Evolutionary conservation across 805 yeast genomes (phyloP).

Genomic region (Ogataea nitratoaversa): DNA sequence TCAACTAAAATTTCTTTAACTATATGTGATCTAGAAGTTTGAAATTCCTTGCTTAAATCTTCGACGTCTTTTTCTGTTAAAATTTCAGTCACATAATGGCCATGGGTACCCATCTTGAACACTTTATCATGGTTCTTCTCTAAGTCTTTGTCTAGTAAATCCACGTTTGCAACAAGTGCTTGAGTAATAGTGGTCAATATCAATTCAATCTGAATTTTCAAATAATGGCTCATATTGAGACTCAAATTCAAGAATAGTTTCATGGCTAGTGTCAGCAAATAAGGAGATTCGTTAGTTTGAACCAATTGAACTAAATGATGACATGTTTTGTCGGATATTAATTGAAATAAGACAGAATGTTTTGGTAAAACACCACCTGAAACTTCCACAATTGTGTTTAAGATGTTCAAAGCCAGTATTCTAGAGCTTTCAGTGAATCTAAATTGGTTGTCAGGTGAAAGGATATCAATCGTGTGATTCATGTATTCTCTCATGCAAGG

Average conservation of each 20-base stretch:
- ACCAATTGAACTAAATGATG: conserved; percentile 79
- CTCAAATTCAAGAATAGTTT: conserved; percentile 71
- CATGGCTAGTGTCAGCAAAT: conserved; percentile 69
- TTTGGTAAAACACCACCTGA: conserved; percentile 59
- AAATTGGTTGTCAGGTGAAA: conserved; percentile 76
- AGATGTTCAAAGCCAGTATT: conserved; percentile 71
- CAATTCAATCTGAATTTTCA: conserved; percentile 79
- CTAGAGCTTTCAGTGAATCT: conserved; percentile 87
- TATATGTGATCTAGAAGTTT: conserved; percentile 41
- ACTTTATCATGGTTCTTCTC: conserved; percentile 25
- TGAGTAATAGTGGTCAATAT: conserved; percentile 61
- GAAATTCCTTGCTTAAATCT: conserved; percentile 34
- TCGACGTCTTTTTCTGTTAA: conserved; percentile 26
- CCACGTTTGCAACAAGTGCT: conserved; percentile 25
- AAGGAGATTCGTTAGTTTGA: conserved; percentile 67
- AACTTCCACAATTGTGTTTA: conserved; percentile 78
- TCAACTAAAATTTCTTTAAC: conserved; percentile 81
- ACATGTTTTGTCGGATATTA: conserved; percentile 78
- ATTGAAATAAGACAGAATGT: conserved; percentile 61
- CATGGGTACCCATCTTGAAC: conserved; percentile 26
- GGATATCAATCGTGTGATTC: conserved; percentile 69
- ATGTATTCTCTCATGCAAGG: conserved; percentile 73
- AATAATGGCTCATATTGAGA: conserved; percentile 56
- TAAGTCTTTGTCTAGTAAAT: conserved; percentile 25
- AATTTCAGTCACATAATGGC: conserved; percentile 22